These are phyloP conservation scores for Candida tropicalis DNA, from an alignment of 1,139 yeast genomes.

Conservation along the genomic window DNA sequence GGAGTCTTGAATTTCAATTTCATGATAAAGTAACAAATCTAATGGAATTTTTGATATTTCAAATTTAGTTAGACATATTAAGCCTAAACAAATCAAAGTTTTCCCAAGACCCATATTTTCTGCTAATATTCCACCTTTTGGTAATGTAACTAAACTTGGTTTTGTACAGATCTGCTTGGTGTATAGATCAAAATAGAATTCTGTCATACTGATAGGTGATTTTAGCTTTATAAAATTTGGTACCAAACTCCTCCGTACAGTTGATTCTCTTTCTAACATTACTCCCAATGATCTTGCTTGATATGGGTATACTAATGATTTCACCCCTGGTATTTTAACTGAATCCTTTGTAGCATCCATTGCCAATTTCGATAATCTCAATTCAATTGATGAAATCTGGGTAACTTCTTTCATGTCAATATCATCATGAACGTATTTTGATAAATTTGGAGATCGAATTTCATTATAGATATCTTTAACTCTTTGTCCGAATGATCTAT, in stretches of 20 bases:
- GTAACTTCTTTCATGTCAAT: slow-evolving; percentile 8
- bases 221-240: slow-evolving; percentile 45
- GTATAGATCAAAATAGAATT: slow-evolving; percentile 39
- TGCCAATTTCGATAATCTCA: slow-evolving; percentile 20
- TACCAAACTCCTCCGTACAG: slow-evolving; percentile 32
- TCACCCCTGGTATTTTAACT: slow-evolving; percentile 47
- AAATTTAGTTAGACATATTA: slow-evolving; percentile 56
- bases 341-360: slow-evolving; percentile 19
- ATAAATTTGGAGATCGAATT: slow-evolving; percentile 42
- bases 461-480: slow-evolving; percentile 39
- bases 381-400: slow-evolving; percentile 22
- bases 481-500: slow-evolving; percentile 20
- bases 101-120: slow-evolving; percentile 82
- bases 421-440: slow-evolving; percentile 17
- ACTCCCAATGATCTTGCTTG: slow-evolving; percentile 59
- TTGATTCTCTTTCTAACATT: slow-evolving; percentile 58
- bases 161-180: slow-evolving; percentile 25
- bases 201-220: slow-evolving; percentile 20
- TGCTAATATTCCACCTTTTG: slow-evolving; percentile 70
- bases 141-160: slow-evolving; percentile 48
- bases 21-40: slow-evolving; percentile 24
- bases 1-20: slow-evolving; percentile 10
- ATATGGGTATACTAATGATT: slow-evolving; percentile 54
- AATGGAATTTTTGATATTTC: slow-evolving; percentile 53
- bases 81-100: slow-evolving; percentile 64